These are phyloP conservation scores for Plenodomus biglobosus DNA, from an alignment of 2,329 filamentous ascomycete genomes.

Conservation along the genomic window DNA sequence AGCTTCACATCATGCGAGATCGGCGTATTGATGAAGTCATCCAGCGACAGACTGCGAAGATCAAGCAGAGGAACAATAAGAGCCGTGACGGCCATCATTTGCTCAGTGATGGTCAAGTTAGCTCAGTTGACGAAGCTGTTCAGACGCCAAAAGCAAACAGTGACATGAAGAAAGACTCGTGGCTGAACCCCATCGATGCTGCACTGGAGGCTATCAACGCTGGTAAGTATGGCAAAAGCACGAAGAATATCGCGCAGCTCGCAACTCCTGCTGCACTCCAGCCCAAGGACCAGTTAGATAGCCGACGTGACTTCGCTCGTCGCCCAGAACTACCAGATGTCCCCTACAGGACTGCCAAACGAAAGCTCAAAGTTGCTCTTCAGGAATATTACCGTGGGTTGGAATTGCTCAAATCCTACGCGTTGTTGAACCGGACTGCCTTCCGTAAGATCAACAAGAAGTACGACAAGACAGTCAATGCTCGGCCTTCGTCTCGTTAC, in stretches of 20 bases:
- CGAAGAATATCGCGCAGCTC: conserved; percentile 47
- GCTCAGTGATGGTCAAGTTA: conserved; percentile 18
- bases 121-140: conserved; percentile 25
- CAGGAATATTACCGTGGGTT: conserved; percentile 92
- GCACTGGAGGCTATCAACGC: conserved; percentile 45
- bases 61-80: conserved; percentile 28
- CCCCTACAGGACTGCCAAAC: conserved; percentile 82
- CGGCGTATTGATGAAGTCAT: conserved; percentile 73
- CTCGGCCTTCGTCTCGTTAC: conserved; percentile 75
- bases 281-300: conserved; percentile 31
- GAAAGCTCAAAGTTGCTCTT: conserved; percentile 85
- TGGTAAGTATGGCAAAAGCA: conserved; percentile 59
- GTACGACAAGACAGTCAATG: conserved; percentile 87
- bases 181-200: conserved; percentile 45
- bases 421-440: conserved; percentile 84
- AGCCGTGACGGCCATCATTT: conserved; percentile 19
- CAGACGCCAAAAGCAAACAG: conserved; percentile 17
- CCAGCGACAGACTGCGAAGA: conserved; percentile 46
- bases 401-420: conserved; percentile 89
- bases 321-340: conserved; percentile 56
- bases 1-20: conserved; percentile 92
- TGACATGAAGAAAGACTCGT: conserved; percentile 18
- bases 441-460: conserved; percentile 99
- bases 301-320: conserved; percentile 48
- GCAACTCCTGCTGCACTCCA: conserved; percentile 47